Evolutionary conservation across 495 filamentous ascomycete species (phyloP), one percentile per base, ranked within the genome.

Genomic region (Talaromyces stipitatus): DNA sequence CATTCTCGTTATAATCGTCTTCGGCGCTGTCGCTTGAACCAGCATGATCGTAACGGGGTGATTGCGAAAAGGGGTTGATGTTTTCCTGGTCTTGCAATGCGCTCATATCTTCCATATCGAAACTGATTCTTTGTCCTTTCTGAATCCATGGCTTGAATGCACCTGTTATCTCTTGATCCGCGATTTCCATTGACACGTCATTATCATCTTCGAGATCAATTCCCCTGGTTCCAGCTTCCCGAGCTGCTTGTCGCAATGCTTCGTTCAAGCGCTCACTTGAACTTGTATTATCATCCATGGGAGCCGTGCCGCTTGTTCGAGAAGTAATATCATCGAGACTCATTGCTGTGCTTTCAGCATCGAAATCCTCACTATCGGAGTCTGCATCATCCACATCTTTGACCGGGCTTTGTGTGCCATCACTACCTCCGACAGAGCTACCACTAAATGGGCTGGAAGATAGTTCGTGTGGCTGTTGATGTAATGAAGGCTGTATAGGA

Each of bases 361-460:
- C 85, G 38, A 87, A 87, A 55, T 79, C 79, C 51, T 77, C 80
- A 29, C 74, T 77, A 24, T 60, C 67, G 4, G 66, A 72, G 50
- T 72, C 77, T 14, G 77, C 79, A 47, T 77, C 82, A 18, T 84
- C 82, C 3, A 80, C 80, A 14, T 83, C 81, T 10, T 66, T 70
- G 11, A 79, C 72, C 33, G 78, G 61, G 33, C 67, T 70, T 32
- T 77, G 75, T n/a, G 67, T 76, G 51, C 80, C 82, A 57, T 87
- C 87, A 57, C 81, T 81, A 9, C 75, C 81, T 11, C 63, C 66
- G 23, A 77, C 78, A 30, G 85, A 86, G 64, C 78, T 82, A 69
- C 86, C 76, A 60, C 90, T 92, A 59, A 85, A 89, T 4, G 91
- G 84, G 57, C 87, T 92, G 3, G 90, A 92, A 18, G 89, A 90